Percentiles rank a stretch among this genome's conserved stretches.
Evolutionary conservation across 306 rosid species (phyloP).

Genomic region (Mimosa pudica): DNA sequence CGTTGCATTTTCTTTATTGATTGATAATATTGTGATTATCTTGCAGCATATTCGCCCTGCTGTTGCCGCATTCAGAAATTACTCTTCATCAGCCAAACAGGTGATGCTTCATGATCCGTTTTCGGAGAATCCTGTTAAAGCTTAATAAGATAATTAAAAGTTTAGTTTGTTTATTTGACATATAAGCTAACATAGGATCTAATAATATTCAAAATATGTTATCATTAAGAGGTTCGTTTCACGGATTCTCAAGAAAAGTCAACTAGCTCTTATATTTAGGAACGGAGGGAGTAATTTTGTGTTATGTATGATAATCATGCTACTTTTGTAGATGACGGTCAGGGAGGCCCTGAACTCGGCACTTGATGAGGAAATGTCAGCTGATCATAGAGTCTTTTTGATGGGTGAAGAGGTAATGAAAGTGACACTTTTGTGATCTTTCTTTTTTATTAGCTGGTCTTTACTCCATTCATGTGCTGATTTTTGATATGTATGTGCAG

Average conservation of each 20-base stretch:
- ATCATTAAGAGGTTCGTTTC: too few relatives aligned
- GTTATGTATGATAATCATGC: neutral
- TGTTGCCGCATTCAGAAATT: constrained; percentile 58
- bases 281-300: too few relatives aligned
- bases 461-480: constrained; percentile 27
- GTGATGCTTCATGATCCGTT: constrained; percentile 35
- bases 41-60: constrained; percentile 65
- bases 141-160: too few relatives aligned
- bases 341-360: constrained; percentile 95
- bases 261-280: too few relatives aligned
- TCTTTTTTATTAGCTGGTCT: neutral
- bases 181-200: too few relatives aligned
- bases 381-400: constrained; percentile 93
- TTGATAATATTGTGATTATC: constrained; percentile 33
- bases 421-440: constrained; percentile 8
- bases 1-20: neutral
- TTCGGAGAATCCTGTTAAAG: neutral
- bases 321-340: constrained; percentile 62
- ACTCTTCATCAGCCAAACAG: constrained; percentile 74
- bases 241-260: too few relatives aligned
- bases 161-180: too few relatives aligned
- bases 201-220: too few relatives aligned
- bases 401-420: constrained; percentile 95
- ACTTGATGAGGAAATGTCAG: constrained; percentile 97
- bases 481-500: constrained; percentile 48